Evolutionary conservation across 257 asterid genomes (phyloP), one percentile per base, ranked within the genome.

Genomic region (Hygrophila difformis): DNA sequence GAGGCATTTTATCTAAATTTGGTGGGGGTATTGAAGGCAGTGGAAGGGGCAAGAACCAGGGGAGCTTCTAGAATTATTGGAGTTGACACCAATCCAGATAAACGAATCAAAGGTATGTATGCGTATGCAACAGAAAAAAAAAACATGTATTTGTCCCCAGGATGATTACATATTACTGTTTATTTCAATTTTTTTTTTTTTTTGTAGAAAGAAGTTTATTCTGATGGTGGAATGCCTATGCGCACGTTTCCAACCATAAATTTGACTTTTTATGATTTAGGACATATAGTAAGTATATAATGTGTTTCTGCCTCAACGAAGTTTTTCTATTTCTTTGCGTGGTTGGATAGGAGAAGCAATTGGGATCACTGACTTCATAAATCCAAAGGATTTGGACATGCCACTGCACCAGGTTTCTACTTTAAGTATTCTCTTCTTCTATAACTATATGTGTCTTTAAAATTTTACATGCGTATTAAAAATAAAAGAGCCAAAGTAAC

Each of bases 41-140:
- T 85, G 3, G 97, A 89, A 63, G 96, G 96, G 31, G 91, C 97
- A 21, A 59, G 94, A 39, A 15, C 81, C 1, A 75, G 85, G 42
- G 94, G 96, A 17, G 96, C 96, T 14, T 71, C 85, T 0, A 77
- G 57, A 57, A 85, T 89, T 17, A 79, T 89, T 18, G 97, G 96
- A 52, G 94, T 89, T 2, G 96, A 89, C 47, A 67, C 82, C 34
- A 85, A 85, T 42, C 20, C 82, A 8, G 52, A 73, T 0, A 89
- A 89, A 52, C 69, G 60, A 7, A 39, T 52, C 29, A 89, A 82
- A 79, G 96, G 96, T 79, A 64, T 28, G n/a, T n/a, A n/a, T n/a
- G n/a, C n/a, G n/a, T n/a, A n/a, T n/a, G n/a, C n/a, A n/a, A n/a
- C n/a, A n/a, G n/a, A n/a, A n/a, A n/a, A n/a, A n/a, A n/a, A n/a